Conservation (phyloP, 768 basidiomycete genomes). For the Mycena amicta region DNA sequence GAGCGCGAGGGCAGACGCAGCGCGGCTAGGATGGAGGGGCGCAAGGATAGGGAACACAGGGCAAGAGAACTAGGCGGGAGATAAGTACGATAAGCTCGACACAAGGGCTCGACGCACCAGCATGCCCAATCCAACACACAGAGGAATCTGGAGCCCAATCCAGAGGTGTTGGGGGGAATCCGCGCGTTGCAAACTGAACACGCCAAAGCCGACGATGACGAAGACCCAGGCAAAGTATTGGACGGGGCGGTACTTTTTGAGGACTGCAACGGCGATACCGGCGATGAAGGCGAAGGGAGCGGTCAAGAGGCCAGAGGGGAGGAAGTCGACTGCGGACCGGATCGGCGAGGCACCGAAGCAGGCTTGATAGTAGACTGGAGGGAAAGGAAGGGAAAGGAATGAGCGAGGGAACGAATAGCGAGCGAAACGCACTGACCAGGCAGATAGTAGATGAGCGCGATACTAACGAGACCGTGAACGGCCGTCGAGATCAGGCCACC, state of each 20-base stretch:
- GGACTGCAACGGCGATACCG: conserved; percentile 33
- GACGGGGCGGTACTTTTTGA: conserved; percentile 37
- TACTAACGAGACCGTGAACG: conserved; percentile 24
- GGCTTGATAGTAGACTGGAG: conserved; percentile 48
- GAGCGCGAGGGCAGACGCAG: conserved; percentile 41
- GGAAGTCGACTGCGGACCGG: conserved; percentile 38
- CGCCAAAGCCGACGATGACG: conserved; percentile 38
- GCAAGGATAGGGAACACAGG: conserved; percentile 42
- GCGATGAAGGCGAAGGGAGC: conserved; percentile 41
- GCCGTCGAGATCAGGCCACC: conserved; percentile 39
- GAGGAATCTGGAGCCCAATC: conserved; percentile 33
- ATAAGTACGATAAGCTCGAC: background rate
- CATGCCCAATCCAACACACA: conserved; percentile 5
- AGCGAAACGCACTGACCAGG: conserved; percentile 24
- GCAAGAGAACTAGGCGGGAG: conserved; percentile 8
- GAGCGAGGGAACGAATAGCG: no score
- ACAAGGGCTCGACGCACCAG: conserved; percentile 4
- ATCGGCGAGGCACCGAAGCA: conserved; percentile 39
- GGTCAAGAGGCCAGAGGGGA: conserved; percentile 35
- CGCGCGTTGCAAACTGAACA: conserved; percentile 28
- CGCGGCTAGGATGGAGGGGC: conserved; percentile 33
- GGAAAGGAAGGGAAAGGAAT: background rate
- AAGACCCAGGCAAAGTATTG: conserved; percentile 40
- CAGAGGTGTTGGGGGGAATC: conserved; percentile 24
- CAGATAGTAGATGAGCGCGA: conserved; percentile 34